phyloP scores from a whole-genome alignment of 352 stramenopile genomes.

The Phytophthora palmivora region DNA sequence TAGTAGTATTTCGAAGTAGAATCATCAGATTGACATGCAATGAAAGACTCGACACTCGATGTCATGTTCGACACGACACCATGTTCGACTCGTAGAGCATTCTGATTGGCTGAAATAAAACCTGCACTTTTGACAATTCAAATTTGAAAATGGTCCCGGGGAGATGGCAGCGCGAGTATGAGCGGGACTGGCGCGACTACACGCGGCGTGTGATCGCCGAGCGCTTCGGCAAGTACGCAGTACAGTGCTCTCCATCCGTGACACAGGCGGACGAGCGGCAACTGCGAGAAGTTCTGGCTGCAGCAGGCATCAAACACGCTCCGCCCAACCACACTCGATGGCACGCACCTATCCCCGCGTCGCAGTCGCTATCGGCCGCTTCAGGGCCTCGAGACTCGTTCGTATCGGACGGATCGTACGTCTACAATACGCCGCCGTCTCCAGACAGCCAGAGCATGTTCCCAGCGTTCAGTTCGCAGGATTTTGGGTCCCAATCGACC shows the following conservation, averaged over 20 bases:
- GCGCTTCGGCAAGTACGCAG: constrained; percentile 41
- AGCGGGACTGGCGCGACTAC: constrained; percentile 64
- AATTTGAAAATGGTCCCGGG: constrained; percentile 36
- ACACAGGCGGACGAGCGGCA: constrained; percentile 44
- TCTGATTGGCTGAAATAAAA: constrained; percentile 29
- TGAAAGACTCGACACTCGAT: not conserved
- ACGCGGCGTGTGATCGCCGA: constrained; percentile 42
- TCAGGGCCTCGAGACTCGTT: constrained; percentile 21
- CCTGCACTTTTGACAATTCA: constrained; percentile 23
- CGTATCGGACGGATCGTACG: constrained; percentile 61
- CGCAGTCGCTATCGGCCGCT: constrained; percentile 17
- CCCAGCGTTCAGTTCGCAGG: constrained; percentile 64
- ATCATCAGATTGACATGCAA: no score
- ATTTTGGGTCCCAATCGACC: constrained; percentile 44
- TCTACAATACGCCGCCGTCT: constrained; percentile 64
- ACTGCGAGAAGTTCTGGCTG: constrained; percentile 46
- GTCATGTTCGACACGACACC: no score
- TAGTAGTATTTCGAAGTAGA: no score
- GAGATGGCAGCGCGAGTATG: constrained; percentile 71
- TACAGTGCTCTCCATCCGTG: constrained; percentile 32
- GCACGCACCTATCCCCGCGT: constrained; percentile 31
- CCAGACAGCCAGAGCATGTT: constrained; percentile 48
- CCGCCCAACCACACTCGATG: constrained; percentile 42
- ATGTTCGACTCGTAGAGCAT: no score
- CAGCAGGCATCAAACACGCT: constrained; percentile 37